A percentile compares a stretch with the other conserved stretches of the same genome.
Evolutionary conservation across 1,284 basidiomycete species (phyloP).

Genomic region (Ustilago curta): DNA sequence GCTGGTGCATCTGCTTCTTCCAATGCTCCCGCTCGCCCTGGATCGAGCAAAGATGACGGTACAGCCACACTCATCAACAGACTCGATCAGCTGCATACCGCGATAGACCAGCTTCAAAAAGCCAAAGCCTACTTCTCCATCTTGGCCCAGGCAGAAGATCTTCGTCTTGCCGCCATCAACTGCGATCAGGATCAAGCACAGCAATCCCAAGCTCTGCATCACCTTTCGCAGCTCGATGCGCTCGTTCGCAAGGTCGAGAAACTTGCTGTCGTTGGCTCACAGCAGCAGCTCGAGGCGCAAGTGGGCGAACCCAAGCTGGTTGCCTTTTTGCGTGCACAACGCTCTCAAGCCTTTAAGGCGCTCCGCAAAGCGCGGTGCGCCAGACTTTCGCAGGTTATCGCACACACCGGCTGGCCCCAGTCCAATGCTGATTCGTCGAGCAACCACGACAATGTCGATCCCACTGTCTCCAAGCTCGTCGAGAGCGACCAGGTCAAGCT

Average conservation of each 20-base stretch:
- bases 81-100: slow-evolving; percentile 36
- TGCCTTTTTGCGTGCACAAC: slow-evolving; percentile 49
- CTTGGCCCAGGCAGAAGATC: slow-evolving; percentile 53
- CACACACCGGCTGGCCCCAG: slow-evolving; percentile 36
- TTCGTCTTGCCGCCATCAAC: slow-evolving; percentile 24
- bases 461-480: slow-evolving; percentile 9
- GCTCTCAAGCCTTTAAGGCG: slow-evolving; percentile 37
- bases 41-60: slow-evolving; percentile 19
- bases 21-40: slow-evolving; percentile 1
- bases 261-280: slow-evolving; percentile 5
- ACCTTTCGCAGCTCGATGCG: slow-evolving; percentile 28
- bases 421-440: slow-evolving; percentile 12
- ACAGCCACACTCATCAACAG: slow-evolving; percentile 24
- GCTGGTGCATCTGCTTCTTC: background rate
- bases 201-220: slow-evolving; percentile 8
- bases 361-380: slow-evolving; percentile 27
- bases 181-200: slow-evolving; percentile 14
- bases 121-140: slow-evolving; percentile 52
- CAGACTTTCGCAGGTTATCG: slow-evolving; percentile 36
- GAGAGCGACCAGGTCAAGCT: slow-evolving; percentile 19
- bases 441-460: background rate
- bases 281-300: background rate
- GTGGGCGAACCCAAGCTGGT: slow-evolving; percentile 26
- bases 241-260: slow-evolving; percentile 36
- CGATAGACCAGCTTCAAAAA: slow-evolving; percentile 41